These are phyloP conservation scores for Linum tenue DNA, from an alignment of 345 rosid genomes.

Conservation along the genomic window DNA sequence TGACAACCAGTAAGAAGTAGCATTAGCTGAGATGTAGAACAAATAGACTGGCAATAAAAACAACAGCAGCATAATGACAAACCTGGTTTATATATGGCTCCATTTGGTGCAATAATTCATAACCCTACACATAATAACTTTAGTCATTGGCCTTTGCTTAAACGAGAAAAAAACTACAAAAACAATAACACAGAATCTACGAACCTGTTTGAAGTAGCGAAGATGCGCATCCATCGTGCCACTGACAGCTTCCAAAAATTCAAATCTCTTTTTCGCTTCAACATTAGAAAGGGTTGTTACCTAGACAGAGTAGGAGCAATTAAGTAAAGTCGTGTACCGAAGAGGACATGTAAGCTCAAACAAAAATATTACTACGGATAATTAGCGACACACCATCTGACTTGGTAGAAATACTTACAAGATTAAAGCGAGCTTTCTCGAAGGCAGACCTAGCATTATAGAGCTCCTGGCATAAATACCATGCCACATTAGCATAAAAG, in stretches of 20 bases:
- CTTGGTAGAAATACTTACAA: not conserved
- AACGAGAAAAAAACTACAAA: not conserved
- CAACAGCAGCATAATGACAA: not conserved
- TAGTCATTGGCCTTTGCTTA: not conserved
- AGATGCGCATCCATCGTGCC: slow-evolving; percentile 7
- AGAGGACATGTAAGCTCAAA: not conserved
- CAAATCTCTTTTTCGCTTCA: slow-evolving; percentile 6
- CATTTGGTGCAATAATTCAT: slow-evolving; percentile 4
- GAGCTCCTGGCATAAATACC: not conserved
- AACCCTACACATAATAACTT: not conserved
- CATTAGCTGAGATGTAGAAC: not conserved
- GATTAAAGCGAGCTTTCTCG: slow-evolving; percentile 2
- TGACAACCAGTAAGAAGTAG: not conserved
- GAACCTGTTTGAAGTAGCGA: slow-evolving; percentile 4
- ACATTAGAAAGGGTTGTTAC: slow-evolving; percentile 2
- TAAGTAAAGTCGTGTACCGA: not conserved
- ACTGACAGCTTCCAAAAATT: slow-evolving; percentile 2
- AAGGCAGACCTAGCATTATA: slow-evolving; percentile 1
- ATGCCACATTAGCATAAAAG: not conserved
- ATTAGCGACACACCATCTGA: not conserved
- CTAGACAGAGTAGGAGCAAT: not conserved
- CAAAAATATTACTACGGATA: not conserved
- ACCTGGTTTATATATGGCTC: slow-evolving; percentile 4
- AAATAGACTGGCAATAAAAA: not conserved
- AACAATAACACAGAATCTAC: not conserved